These are phyloP conservation scores for Rubroboletus satanas DNA, from an alignment of 768 basidiomycete genomes.

Conservation along the genomic window DNA sequence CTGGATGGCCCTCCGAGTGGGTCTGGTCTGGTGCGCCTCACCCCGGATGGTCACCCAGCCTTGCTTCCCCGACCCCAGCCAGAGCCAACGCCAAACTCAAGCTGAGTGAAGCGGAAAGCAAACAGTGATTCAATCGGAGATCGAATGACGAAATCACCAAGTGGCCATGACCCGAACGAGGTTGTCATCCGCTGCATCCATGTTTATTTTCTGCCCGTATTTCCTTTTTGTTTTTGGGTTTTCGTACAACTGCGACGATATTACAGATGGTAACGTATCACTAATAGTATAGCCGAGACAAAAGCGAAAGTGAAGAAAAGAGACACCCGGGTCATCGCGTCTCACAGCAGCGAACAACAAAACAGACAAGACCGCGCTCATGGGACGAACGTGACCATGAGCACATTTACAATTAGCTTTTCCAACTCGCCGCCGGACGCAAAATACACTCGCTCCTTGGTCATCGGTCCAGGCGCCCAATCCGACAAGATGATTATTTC, in stretches of 20 bases:
- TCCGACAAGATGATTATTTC: conserved; percentile 62
- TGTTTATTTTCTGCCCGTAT: not conserved
- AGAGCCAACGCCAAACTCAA: not conserved
- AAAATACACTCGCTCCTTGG: conserved; percentile 68
- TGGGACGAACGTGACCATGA: conserved; percentile 67
- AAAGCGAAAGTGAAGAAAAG: not conserved
- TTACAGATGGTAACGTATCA: conserved; percentile 12
- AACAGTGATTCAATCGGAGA: not conserved
- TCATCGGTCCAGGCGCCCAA: conserved; percentile 42
- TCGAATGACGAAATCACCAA: not conserved
- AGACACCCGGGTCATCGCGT: conserved; percentile 1
- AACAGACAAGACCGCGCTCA: conserved; percentile 27
- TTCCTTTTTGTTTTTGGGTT: conserved; percentile 10
- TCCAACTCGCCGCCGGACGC: conserved; percentile 63
- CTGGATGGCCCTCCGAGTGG: not conserved
- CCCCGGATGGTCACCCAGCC: not conserved
- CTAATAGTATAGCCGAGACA: conserved; percentile 1
- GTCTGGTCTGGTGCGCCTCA: not conserved
- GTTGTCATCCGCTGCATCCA: not conserved
- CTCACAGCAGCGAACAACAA: not conserved
- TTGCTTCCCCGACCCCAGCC: not conserved
- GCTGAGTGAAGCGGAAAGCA: not conserved
- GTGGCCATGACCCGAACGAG: not conserved
- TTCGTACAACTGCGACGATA: not conserved
- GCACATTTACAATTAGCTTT: conserved; percentile 71